These are phyloP conservation scores for Ophiostoma populinum DNA, from an alignment of 2,329 filamentous ascomycete genomes.

Conservation along the genomic window DNA sequence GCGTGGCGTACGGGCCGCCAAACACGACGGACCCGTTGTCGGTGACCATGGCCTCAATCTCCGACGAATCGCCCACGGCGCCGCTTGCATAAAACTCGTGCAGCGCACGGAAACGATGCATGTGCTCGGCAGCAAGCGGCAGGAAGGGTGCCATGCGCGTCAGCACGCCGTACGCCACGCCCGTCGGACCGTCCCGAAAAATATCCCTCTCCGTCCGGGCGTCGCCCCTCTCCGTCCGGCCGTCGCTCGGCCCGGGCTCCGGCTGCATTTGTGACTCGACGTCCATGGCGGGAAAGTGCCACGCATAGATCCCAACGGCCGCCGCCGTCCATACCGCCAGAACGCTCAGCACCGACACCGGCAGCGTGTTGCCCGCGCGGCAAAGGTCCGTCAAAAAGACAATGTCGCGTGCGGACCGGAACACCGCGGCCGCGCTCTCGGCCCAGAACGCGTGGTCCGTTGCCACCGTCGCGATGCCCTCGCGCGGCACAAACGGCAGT, in stretches of 20 bases:
- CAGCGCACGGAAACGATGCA: too few relatives aligned
- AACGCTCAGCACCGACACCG: conserved; percentile 49
- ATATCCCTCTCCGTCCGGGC: too few relatives aligned
- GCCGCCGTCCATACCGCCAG: conserved; percentile 52
- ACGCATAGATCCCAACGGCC: conserved; percentile 48
- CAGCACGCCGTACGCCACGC: too few relatives aligned
- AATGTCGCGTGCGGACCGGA: conserved; percentile 44
- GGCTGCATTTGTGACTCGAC: too few relatives aligned
- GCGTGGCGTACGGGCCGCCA: too few relatives aligned
- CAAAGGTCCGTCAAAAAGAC: conserved; percentile 47
- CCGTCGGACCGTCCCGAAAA: too few relatives aligned
- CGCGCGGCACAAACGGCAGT: conserved; percentile 43
- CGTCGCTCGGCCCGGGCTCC: too few relatives aligned
- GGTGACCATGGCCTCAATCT: conserved; percentile 22
- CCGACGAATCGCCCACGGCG: too few relatives aligned
- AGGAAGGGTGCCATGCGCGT: too few relatives aligned
- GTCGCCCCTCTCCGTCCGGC: too few relatives aligned
- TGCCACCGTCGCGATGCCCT: conserved; percentile 27
- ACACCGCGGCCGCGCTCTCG: conserved; percentile 42
- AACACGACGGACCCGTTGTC: conserved; percentile 26
- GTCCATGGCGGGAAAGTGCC: conserved; percentile 54
- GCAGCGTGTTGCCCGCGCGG: conserved; percentile 36
- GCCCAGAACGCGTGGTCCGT: conserved; percentile 48
- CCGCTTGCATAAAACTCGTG: too few relatives aligned
- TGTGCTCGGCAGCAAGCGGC: too few relatives aligned